Evolutionary conservation across 306 rosid genomes (phyloP).

Genomic region (Ceratonia siliqua): DNA sequence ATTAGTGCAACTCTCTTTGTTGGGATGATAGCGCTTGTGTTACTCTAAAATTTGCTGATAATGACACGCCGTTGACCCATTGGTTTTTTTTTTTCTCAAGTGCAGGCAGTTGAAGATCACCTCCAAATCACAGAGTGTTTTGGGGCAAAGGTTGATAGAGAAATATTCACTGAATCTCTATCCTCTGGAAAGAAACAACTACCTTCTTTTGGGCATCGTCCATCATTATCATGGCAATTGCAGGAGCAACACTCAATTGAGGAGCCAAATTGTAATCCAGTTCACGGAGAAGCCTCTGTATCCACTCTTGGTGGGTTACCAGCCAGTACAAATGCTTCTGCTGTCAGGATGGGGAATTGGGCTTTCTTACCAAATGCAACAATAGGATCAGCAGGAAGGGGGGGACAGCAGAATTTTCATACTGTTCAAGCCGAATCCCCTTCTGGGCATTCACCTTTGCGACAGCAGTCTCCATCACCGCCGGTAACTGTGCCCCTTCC

Average conservation of each 20-base stretch:
- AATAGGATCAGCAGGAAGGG: constrained; percentile 48
- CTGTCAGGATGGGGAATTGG: constrained; percentile 45
- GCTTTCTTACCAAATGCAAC: constrained; percentile 42
- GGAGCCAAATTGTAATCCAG: constrained; percentile 42
- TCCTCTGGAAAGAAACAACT: constrained; percentile 47
- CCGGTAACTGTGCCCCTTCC: constrained; percentile 32
- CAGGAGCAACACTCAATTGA: constrained; percentile 52
- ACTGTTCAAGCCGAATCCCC: constrained; percentile 47
- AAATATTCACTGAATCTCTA: constrained; percentile 40
- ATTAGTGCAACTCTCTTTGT: background rate
- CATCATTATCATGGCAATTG: constrained; percentile 59
- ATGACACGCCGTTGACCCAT: background rate
- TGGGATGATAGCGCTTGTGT: background rate
- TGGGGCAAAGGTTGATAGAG: constrained; percentile 49
- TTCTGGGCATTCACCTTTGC: constrained; percentile 54
- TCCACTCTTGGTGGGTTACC: constrained; percentile 43
- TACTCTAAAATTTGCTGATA: background rate
- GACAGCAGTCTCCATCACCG: constrained; percentile 49
- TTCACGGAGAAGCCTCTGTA: constrained; percentile 45
- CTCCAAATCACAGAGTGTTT: constrained; percentile 34
- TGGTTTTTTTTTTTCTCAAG: background rate
- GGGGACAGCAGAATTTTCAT: constrained; percentile 45
- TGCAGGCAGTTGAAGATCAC: constrained; percentile 61
- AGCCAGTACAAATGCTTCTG: constrained; percentile 39
- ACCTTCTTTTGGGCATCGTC: constrained; percentile 41